Conservation (phyloP, 768 basidiomycete species). For the Lactarius sp. region DNA sequence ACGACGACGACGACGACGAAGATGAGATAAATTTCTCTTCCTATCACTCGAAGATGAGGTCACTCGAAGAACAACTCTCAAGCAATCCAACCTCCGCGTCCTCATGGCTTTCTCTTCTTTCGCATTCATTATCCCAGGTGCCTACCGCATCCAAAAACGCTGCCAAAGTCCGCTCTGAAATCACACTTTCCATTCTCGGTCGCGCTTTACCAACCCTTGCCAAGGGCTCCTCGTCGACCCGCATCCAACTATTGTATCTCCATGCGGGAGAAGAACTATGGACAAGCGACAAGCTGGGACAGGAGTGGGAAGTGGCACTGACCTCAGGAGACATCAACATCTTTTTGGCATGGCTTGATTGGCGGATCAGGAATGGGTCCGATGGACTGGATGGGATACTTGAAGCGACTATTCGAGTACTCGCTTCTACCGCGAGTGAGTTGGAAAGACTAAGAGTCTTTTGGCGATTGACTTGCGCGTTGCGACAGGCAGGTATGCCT, state of each 20-base stretch:
- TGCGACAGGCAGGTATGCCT: constrained; percentile 60
- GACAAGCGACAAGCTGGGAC: constrained; percentile 47
- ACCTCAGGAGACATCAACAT: constrained; percentile 48
- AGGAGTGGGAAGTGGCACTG: constrained; percentile 70
- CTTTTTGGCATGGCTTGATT: constrained; percentile 79
- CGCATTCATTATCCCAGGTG: constrained; percentile 56
- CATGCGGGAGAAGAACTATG: constrained; percentile 71
- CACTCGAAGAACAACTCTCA: constrained; percentile 51
- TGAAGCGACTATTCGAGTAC: constrained; percentile 45
- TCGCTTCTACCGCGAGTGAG: constrained; percentile 45
- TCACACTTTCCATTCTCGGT: constrained; percentile 58
- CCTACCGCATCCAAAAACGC: constrained; percentile 66
- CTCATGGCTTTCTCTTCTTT: constrained; percentile 61
- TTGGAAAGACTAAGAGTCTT: constrained; percentile 54
- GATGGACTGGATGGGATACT: constrained; percentile 50
- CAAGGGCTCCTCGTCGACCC: constrained; percentile 43
- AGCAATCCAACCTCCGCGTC: constrained; percentile 47
- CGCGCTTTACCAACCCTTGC: constrained; percentile 59
- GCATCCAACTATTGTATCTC: constrained; percentile 59
- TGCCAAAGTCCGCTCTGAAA: constrained; percentile 60
- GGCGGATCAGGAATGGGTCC: constrained; percentile 50
- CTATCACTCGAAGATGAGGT: constrained; percentile 54
- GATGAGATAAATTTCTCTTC: constrained; percentile 28
- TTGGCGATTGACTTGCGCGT: constrained; percentile 62
- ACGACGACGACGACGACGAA: constrained; percentile 15